Evolutionary conservation across 2,329 filamentous ascomycete species (phyloP).

Genomic region (Colletotrichum echinochloae): DNA sequence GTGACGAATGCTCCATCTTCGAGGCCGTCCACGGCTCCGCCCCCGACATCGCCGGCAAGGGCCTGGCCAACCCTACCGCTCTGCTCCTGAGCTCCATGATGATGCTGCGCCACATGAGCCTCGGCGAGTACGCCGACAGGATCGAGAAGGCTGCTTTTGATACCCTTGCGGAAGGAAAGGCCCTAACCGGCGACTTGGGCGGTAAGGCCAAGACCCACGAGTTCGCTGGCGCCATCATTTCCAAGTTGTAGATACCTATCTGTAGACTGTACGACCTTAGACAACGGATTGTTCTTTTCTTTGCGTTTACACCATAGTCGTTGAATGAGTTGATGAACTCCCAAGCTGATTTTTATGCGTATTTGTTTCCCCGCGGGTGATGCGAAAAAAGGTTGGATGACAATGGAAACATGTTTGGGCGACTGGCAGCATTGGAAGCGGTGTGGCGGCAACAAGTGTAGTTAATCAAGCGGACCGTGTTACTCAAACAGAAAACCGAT

Average conservation of each 20-base stretch:
- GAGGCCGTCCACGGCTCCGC: slow-evolving; percentile 98
- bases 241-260: slow-evolving; percentile 63
- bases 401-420: background rate
- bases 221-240: slow-evolving; percentile 93
- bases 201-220: slow-evolving; percentile 96
- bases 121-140: slow-evolving; percentile 83
- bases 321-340: slow-evolving; percentile 41
- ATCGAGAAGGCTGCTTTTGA: slow-evolving; percentile 97
- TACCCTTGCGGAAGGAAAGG: slow-evolving; percentile 95
- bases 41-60: slow-evolving; percentile 96
- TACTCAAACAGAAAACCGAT: too few species aligned
- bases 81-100: slow-evolving; percentile 96
- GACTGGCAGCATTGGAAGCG: slow-evolving; percentile 2
- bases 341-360: slow-evolving; percentile 7
- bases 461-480: too few species aligned
- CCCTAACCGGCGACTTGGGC: slow-evolving; percentile 93
- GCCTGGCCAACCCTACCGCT: slow-evolving; percentile 95
- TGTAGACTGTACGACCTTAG: slow-evolving; percentile 42
- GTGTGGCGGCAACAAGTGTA: background rate
- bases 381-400: background rate
- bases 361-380: slow-evolving; percentile 3
- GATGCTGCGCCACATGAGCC: slow-evolving; percentile 99
- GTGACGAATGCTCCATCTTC: slow-evolving; percentile 99
- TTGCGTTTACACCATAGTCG: slow-evolving; percentile 40
- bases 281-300: slow-evolving; percentile 38